Percentiles rank a stretch among this genome's conserved stretches.
These are phyloP conservation scores for Didymosphaeria variabile DNA, from an alignment of 2,329 filamentous ascomycete genomes.

Conservation along the genomic window DNA sequence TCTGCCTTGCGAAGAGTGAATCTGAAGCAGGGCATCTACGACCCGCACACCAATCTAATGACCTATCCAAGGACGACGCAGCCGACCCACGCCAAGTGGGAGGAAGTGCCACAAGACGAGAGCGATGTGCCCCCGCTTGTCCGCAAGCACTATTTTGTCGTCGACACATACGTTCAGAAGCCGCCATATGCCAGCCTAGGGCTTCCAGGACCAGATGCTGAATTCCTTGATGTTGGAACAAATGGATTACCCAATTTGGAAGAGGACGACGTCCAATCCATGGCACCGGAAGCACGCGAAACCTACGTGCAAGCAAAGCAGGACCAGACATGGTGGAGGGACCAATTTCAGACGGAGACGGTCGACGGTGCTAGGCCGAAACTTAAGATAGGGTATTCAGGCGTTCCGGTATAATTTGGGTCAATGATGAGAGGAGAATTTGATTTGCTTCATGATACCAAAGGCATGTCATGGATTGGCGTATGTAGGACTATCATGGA, in stretches of 20 bases:
- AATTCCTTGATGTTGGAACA: conserved; percentile 57
- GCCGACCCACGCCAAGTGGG: conserved; percentile 84
- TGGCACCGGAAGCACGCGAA: conserved; percentile 74
- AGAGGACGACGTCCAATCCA: conserved; percentile 70
- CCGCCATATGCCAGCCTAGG: conserved; percentile 66
- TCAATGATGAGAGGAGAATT: conserved; percentile 11
- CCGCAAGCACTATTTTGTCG: conserved; percentile 69
- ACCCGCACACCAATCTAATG: conserved; percentile 92
- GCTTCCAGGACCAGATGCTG: conserved; percentile 66
- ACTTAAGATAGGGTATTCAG: conserved; percentile 59
- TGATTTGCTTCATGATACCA: conserved; percentile 19
- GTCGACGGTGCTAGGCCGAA: conserved; percentile 60
- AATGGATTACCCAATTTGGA: conserved; percentile 71
- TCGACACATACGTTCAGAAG: conserved; percentile 68
- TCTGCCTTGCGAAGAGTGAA: conserved; percentile 74
- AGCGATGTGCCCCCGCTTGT: conserved; percentile 63
- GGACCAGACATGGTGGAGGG: conserved; percentile 76
- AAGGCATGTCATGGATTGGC: conserved; percentile 17
- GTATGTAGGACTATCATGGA: conserved; percentile 11
- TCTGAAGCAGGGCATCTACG: conserved; percentile 77
- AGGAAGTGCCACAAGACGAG: conserved; percentile 67
- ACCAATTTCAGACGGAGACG: conserved; percentile 75
- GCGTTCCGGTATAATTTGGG: conserved; percentile 56
- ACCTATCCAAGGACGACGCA: conserved; percentile 90
- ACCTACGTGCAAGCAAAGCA: conserved; percentile 75